Conservation (phyloP, 1,284 basidiomycete species). For the Limonomyces culmigenus region DNA sequence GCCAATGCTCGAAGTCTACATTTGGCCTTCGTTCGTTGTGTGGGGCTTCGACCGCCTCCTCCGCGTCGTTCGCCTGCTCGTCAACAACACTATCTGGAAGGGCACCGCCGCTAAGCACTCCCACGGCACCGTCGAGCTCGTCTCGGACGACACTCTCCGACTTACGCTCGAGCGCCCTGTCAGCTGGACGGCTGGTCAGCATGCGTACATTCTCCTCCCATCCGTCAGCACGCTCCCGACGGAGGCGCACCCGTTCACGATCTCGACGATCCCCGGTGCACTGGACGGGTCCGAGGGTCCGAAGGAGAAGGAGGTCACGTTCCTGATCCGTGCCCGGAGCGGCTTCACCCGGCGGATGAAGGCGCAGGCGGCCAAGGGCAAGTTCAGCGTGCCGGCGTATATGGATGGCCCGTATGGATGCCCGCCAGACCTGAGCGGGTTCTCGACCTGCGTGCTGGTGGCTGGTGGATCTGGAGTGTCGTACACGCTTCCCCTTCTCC, state of each 20-base stretch:
- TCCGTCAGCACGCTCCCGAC: conserved; percentile 22
- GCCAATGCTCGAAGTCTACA: conserved; percentile 16
- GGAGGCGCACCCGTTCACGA: conserved; percentile 40
- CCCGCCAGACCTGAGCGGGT: conserved; percentile 17
- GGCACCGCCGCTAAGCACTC: conserved; percentile 11
- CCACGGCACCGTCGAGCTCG: conserved; percentile 23
- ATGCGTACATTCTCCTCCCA: conserved; percentile 27
- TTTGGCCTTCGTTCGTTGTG: conserved; percentile 42
- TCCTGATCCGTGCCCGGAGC: conserved; percentile 29
- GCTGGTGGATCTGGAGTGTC: conserved; percentile 7
- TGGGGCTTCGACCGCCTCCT: conserved; percentile 50
- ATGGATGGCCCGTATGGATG: conserved; percentile 28
- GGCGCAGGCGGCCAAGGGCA: conserved; percentile 3
- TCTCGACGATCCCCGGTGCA: conserved; percentile 19
- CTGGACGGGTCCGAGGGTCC: conserved; percentile 2
- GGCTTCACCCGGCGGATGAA: conserved; percentile 24
- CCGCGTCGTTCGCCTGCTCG: conserved; percentile 28
- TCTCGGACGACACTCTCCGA: conserved; percentile 32
- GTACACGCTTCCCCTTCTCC: neutral
- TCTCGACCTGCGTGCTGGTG: conserved; percentile 15
- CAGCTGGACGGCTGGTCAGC: conserved; percentile 32
- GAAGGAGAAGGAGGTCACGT: conserved; percentile 24
- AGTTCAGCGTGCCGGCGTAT: conserved; percentile 13
- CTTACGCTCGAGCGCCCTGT: conserved; percentile 27
- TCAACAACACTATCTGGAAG: conserved; percentile 32